These are phyloP conservation scores for Hylodesmum podocarpum DNA, from an alignment of 306 rosid species.

Conservation along the genomic window DNA sequence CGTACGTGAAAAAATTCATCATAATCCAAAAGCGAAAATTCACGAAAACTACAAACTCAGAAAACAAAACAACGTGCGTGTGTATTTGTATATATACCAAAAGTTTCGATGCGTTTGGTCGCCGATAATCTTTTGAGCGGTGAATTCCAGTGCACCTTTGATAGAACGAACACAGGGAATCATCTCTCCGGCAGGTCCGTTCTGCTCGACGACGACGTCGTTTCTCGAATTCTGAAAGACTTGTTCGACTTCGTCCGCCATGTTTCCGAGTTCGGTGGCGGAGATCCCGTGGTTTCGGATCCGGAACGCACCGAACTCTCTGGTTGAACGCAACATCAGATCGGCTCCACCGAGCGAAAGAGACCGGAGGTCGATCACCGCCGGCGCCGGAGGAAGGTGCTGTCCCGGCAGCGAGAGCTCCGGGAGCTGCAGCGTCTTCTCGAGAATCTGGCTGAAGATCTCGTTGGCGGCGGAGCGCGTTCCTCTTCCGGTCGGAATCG, in stretches of 20 bases:
- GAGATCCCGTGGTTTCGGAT: slow-evolving; percentile 65
- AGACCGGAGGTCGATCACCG: slow-evolving; percentile 48
- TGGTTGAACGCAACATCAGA: slow-evolving; percentile 41
- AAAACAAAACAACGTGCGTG: neutral
- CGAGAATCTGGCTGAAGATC: slow-evolving; percentile 53
- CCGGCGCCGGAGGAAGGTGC: slow-evolving; percentile 35
- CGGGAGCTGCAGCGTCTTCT: slow-evolving; percentile 49
- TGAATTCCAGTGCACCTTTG: slow-evolving; percentile 32
- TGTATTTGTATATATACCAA: slow-evolving; percentile 41
- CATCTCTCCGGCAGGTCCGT: slow-evolving; percentile 33
- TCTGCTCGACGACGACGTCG: slow-evolving; percentile 17
- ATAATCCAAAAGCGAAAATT: neutral
- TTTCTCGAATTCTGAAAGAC: slow-evolving; percentile 26
- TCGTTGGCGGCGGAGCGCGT: slow-evolving; percentile 67
- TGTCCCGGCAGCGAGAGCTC: slow-evolving; percentile 48
- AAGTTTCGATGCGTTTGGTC: slow-evolving; percentile 38
- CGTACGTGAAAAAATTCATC: neutral
- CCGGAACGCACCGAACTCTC: slow-evolving; percentile 59
- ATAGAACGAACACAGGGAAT: slow-evolving; percentile 47
- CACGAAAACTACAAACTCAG: neutral
- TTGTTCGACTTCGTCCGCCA: slow-evolving; percentile 41
- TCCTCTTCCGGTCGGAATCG: slow-evolving; percentile 76
- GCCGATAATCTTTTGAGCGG: neutral
- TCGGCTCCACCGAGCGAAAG: slow-evolving; percentile 26
- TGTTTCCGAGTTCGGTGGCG: slow-evolving; percentile 35